Evolutionary conservation across 345 rosid genomes (phyloP), one percentile per base, ranked within the genome.

Genomic region (Lepidium sativum): DNA sequence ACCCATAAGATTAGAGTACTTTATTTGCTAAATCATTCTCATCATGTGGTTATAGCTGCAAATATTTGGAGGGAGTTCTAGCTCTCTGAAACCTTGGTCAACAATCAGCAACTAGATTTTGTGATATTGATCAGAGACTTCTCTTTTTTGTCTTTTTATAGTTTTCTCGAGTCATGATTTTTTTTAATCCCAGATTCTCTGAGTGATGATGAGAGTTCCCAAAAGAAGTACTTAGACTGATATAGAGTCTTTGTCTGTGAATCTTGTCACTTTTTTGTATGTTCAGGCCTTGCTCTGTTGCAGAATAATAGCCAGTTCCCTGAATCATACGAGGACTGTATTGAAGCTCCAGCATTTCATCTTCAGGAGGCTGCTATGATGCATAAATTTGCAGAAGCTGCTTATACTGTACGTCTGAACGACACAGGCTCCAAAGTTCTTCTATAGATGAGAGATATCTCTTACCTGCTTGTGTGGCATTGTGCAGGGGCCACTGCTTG

Each of bases 301-400:
- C 91, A 89, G 75, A 81, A 69, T 70, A 79, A 75, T 51, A 67
- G 65, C 49, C 73, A 78, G 59, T 54, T 81, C 63, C 56, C 75
- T 54, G 54, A 75, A 49, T 57, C 71, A 60, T 59, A 70, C 53
- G 94, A 83, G 47, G 78, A 71, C 54, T 78, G 47, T 42, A 58
- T 20, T 33, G 87, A 80, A 75, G 97, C 96, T 63, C 90, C 96
- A 21, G 54, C 71, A 47, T 80, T 81, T 60, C 77, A 47, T 55
- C 81, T 92, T 27, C 77, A 78, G 63, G 90, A 77, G 53, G 97
- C 97, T 44, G 76, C 81, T 60, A 32, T 65, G 58, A 77, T 92
- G 63, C 95, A 89, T 76, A 78, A 76, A 65, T 92, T 89, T 77
- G 95, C 98, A 77, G 97, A 87, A 80, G 98, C 96, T 67, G 96